Evolutionary conservation across 495 filamentous ascomycete genomes (phyloP), one percentile per base, ranked within the genome.

Genomic region (Trichoderma parareesei): DNA sequence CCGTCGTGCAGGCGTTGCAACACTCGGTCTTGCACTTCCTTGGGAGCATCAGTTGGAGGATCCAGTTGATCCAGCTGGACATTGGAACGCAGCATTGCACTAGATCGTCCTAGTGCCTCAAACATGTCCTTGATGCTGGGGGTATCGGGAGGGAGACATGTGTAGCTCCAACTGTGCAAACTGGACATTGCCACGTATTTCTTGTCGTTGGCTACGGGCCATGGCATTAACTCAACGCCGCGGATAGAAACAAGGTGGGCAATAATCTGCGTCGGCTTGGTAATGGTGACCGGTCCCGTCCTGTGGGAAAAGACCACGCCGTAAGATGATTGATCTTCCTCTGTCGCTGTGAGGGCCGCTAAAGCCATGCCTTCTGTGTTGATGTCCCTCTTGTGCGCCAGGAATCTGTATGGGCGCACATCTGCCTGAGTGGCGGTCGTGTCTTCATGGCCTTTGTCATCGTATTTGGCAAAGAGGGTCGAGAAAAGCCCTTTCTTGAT

Each of bases 91-190:
- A 6, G 40, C 40, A 41, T 41, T 1, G 40, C 11, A 27, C 27
- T 27, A 2, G 27, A 27, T 27, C 27, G 27, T 27, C 27, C 27
- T 27, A 27, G 27, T 27, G 27, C 27, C 27, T 33, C 67, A 48
- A 11, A 27, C 43, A 5, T 44, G 11, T 78, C 74, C 0, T 57
- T 20, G 14, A 78, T 68, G 61, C 74, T 78, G 41, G 77, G 46
- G 0, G 71, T 62, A 53, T 67, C 62, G 0, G 77, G 69, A 2
- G 81, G 82, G 1, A 78, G 42, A 11, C 67, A 65, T 0, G 68
- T 75, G 60, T 83, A 84, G 2, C 67, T 68, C 83, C 83, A 85
- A 16, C 67, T 71, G 65, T 78, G 69, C 9, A 85, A 69, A 1
- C 73, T 77, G 11, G 69, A 65, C 38, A 85, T 59, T 0, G 66